These are phyloP conservation scores for Leishmania tarentolae DNA, from an alignment of 208 protist species.

Conservation along the genomic window DNA sequence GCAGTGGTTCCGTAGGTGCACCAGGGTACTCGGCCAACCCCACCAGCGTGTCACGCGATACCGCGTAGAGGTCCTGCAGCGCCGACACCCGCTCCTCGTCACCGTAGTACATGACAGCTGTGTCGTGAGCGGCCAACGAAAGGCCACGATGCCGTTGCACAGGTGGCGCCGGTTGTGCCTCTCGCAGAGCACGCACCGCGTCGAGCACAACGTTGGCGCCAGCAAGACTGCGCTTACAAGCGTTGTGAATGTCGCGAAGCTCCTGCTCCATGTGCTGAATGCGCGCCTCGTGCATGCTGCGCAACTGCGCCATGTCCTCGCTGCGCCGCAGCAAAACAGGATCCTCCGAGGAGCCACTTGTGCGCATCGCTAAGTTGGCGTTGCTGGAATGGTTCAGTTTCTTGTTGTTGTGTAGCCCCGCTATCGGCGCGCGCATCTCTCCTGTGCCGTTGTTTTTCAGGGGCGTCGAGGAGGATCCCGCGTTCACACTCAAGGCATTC, in stretches of 20 bases:
- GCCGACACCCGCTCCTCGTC: conserved; percentile 31
- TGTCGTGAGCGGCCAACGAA: conserved; percentile 63
- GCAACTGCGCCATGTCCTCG: conserved; percentile 22
- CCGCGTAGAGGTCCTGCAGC: conserved; percentile 21
- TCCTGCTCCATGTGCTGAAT: conserved; percentile 31
- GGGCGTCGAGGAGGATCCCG: neutral
- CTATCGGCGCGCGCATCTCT: neutral
- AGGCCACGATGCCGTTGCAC: conserved; percentile 61
- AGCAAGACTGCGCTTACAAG: conserved; percentile 63
- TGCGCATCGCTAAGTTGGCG: neutral
- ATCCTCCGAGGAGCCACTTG: conserved; percentile 16
- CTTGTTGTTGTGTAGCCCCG: conserved; percentile 16
- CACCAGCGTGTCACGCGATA: conserved; percentile 18
- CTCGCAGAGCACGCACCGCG: conserved; percentile 50
- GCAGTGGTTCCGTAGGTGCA: neutral
- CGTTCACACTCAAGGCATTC: neutral
- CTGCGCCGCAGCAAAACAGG: conserved; percentile 10
- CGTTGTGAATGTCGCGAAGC: conserved; percentile 34
- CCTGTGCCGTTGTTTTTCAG: neutral
- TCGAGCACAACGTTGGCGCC: conserved; percentile 71
- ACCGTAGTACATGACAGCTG: conserved; percentile 31
- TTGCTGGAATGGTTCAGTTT: conserved; percentile 9
- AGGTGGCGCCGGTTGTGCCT: conserved; percentile 36
- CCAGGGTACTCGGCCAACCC: conserved; percentile 7
- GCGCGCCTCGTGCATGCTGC: conserved; percentile 19